These are phyloP conservation scores for Phaeosphaeria sp. DNA, from an alignment of 2,329 filamentous ascomycete species.

Conservation along the genomic window DNA sequence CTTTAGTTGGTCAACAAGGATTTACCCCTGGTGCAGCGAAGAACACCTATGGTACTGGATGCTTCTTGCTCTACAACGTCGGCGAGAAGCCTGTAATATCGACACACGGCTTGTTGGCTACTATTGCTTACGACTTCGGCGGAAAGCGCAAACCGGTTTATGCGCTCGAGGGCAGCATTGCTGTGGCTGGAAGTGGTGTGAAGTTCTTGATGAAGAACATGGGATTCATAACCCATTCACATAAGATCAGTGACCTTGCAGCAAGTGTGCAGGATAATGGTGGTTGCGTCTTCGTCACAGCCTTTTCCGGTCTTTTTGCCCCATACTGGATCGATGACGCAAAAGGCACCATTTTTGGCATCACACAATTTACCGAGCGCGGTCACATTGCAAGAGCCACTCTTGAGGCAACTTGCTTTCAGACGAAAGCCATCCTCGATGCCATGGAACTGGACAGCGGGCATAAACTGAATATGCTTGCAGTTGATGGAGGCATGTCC, in stretches of 20 bases:
- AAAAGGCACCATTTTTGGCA: conserved; percentile 81
- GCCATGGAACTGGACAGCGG: conserved; percentile 89
- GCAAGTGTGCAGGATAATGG: conserved; percentile 76
- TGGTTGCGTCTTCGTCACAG: conserved; percentile 84
- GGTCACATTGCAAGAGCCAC: conserved; percentile 90
- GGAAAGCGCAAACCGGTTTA: conserved; percentile 72
- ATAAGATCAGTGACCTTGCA: conserved; percentile 70
- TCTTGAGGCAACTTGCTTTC: conserved; percentile 89
- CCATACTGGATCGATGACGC: conserved; percentile 96
- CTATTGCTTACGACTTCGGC: conserved; percentile 84
- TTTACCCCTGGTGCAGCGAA: conserved; percentile 84
- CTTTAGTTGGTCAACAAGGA: conserved; percentile 83
- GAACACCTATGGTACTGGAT: conserved; percentile 91
- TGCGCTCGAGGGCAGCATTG: conserved; percentile 83
- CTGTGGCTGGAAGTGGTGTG: conserved; percentile 80
- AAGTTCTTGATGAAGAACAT: conserved; percentile 73
- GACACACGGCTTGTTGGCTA: conserved; percentile 81
- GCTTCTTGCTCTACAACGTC: conserved; percentile 89
- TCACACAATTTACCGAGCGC: conserved; percentile 83
- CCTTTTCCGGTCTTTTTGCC: conserved; percentile 88
- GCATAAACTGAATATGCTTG: conserved; percentile 74
- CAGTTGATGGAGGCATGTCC: conserved; percentile 88
- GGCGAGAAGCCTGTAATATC: conserved; percentile 86
- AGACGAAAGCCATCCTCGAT: conserved; percentile 89
- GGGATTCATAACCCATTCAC: conserved; percentile 66